Percentiles rank a stretch among this genome's conserved stretches.
Evolutionary conservation across 1,139 yeast genomes (phyloP).

Genomic region (Nakaseomyces sp.): DNA sequence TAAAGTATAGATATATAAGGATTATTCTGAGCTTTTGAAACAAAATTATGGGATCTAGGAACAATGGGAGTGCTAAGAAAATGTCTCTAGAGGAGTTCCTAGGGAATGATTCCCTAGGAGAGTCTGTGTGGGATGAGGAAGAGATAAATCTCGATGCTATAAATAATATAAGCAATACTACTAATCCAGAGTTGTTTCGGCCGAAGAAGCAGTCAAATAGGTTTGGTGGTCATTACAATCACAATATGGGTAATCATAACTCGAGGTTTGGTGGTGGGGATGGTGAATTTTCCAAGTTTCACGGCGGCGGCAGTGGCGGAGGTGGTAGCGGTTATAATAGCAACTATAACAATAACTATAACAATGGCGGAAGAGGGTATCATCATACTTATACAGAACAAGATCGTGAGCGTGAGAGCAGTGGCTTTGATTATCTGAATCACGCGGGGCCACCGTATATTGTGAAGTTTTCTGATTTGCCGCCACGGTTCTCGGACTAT

Average conservation of each 20-base stretch:
- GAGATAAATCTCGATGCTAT: slow-evolving; percentile 26
- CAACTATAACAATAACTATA: neutral
- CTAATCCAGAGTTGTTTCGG: slow-evolving; percentile 24
- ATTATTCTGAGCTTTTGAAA: neutral
- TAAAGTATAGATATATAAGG: neutral
- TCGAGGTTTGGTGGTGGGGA: neutral
- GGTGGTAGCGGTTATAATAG: too few relatives aligned
- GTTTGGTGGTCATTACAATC: too few relatives aligned
- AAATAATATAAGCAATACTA: slow-evolving; percentile 16
- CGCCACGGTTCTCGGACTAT: slow-evolving; percentile 32
- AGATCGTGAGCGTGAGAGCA: slow-evolving; percentile 5
- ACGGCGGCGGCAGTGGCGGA: neutral
- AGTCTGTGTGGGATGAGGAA: slow-evolving; percentile 30
- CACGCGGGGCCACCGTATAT: slow-evolving; percentile 45
- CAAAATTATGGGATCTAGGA: slow-evolving; percentile 10
- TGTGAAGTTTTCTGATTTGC: slow-evolving; percentile 45
- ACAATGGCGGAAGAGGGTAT: neutral
- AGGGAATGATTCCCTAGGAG: slow-evolving; percentile 29
- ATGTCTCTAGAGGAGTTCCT: slow-evolving; percentile 32
- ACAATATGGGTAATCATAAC: too few relatives aligned
- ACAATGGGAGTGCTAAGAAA: slow-evolving; percentile 24
- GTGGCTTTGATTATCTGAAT: slow-evolving; percentile 8
- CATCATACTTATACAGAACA: slow-evolving; percentile 2
- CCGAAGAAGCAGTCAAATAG: slow-evolving; percentile 5
- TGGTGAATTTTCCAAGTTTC: neutral